A percentile compares a stretch with the other conserved stretches of the same genome.
Conservation (phyloP, 1,284 basidiomycete species). For the Ganoderma multipileum region DNA sequence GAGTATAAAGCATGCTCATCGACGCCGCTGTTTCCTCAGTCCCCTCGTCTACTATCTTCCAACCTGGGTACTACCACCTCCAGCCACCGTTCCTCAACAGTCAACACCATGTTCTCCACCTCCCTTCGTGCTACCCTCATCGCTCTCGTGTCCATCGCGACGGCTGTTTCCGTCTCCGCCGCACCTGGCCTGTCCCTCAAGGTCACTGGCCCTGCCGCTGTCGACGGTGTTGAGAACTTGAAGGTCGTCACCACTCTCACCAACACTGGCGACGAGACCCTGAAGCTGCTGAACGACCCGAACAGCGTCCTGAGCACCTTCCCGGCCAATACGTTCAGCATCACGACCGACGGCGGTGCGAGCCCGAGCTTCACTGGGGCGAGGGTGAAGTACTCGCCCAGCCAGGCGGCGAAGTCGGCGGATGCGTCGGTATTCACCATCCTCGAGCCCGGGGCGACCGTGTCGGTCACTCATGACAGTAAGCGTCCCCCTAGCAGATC, state of each 20-base stretch:
- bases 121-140: no score
- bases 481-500: not conserved
- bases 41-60: no score
- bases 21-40: no score
- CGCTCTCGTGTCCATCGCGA: not conserved
- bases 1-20: no score
- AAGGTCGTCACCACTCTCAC: not conserved
- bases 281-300: not conserved
- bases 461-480: not conserved
- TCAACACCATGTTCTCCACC: no score
- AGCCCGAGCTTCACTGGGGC: not conserved
- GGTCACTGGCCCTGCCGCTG: not conserved
- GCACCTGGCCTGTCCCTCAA: not conserved
- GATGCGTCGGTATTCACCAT: not conserved
- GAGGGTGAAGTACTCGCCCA: not conserved
- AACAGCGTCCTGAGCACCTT: not conserved
- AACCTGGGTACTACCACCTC: no score
- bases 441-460: not conserved
- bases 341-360: not conserved
- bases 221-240: not conserved
- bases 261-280: not conserved
- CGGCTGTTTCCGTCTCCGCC: not conserved
- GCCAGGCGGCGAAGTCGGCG: not conserved
- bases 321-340: not conserved
- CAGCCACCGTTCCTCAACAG: no score